Conservation (phyloP, 2,329 filamentous ascomycete genomes). For the Alternaria dauci region DNA sequence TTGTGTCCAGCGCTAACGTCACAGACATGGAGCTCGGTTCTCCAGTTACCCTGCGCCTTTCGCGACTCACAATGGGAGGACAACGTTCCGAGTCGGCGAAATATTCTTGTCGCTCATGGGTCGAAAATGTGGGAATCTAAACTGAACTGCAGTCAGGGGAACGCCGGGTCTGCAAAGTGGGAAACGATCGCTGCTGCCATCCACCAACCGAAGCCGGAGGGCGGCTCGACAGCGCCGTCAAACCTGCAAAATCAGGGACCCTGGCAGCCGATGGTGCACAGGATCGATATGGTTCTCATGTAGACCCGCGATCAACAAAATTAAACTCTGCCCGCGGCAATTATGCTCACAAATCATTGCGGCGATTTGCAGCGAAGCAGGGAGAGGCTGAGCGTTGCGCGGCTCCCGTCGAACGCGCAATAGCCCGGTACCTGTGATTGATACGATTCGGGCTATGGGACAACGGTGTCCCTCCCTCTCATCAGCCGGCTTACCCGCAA, state of each 20-base stretch:
- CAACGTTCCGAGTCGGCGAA: constrained; percentile 34
- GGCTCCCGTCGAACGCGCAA: constrained; percentile 26
- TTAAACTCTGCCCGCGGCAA: constrained; percentile 14
- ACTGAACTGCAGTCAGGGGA: constrained; percentile 33
- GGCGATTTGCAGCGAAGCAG: constrained; percentile 6
- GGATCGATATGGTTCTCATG: constrained; percentile 23
- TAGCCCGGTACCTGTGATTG: constrained; percentile 34
- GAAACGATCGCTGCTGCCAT: constrained; percentile 39
- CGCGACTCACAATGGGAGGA: constrained; percentile 24
- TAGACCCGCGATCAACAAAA: constrained; percentile 19
- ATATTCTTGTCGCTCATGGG: constrained; percentile 28
- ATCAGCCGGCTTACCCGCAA: constrained; percentile 31
- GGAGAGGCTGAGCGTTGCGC: constrained; percentile 14
- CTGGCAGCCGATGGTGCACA: constrained; percentile 17
- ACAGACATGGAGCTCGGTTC: constrained; percentile 29
- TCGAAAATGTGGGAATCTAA: constrained; percentile 30
- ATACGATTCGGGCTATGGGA: constrained; percentile 25
- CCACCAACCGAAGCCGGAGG: constrained; percentile 21
- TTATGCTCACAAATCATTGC: constrained; percentile 16
- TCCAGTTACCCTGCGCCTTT: constrained; percentile 27
- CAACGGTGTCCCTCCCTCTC: constrained; percentile 37
- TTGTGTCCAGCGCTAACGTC: constrained; percentile 32
- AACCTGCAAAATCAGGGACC: constrained; percentile 22
- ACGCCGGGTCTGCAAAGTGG: constrained; percentile 32
- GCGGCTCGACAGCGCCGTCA: constrained; percentile 34